phyloP scores from a whole-genome alignment of 768 basidiomycete genomes.

The Kwoniella sp. region DNA sequence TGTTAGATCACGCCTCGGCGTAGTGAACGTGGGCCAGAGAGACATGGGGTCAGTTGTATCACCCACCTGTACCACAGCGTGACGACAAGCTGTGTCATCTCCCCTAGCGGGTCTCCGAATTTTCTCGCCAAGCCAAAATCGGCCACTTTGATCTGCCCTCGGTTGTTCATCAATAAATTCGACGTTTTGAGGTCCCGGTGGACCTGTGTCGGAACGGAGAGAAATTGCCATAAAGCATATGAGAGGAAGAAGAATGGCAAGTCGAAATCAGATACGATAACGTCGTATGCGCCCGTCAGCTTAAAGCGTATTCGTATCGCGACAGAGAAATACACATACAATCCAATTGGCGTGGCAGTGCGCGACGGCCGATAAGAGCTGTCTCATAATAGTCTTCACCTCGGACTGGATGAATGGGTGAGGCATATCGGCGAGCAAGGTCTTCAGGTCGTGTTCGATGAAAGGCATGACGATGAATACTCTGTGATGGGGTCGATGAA shows the following conservation, averaged over 20 bases:
- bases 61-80: slow-evolving; percentile 97
- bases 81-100: slow-evolving; percentile 96
- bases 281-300: not conserved
- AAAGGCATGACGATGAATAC: slow-evolving; percentile 99
- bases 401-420: slow-evolving; percentile 95
- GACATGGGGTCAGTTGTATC: slow-evolving; percentile 6
- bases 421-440: slow-evolving; percentile 90
- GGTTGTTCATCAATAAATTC: slow-evolving; percentile 97
- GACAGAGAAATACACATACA: slow-evolving; percentile 35
- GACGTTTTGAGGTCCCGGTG: slow-evolving; percentile 97
- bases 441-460: slow-evolving; percentile 98
- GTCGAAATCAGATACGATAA: not conserved
- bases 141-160: slow-evolving; percentile 96
- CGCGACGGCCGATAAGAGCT: slow-evolving; percentile 86
- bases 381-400: slow-evolving; percentile 94
- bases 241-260: not conserved
- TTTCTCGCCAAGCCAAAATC: slow-evolving; percentile 96
- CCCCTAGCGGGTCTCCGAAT: slow-evolving; percentile 94
- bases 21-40: not conserved
- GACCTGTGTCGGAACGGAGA: too few species aligned
- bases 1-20: not conserved
- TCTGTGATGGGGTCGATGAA: slow-evolving; percentile 58
- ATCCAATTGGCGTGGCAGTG: slow-evolving; percentile 98
- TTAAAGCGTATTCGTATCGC: not conserved
- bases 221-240: not conserved